A percentile compares a stretch with the other conserved stretches of the same genome.
These are phyloP conservation scores for Lentinus polychrous DNA, from an alignment of 1,284 basidiomycete species.

Conservation along the genomic window DNA sequence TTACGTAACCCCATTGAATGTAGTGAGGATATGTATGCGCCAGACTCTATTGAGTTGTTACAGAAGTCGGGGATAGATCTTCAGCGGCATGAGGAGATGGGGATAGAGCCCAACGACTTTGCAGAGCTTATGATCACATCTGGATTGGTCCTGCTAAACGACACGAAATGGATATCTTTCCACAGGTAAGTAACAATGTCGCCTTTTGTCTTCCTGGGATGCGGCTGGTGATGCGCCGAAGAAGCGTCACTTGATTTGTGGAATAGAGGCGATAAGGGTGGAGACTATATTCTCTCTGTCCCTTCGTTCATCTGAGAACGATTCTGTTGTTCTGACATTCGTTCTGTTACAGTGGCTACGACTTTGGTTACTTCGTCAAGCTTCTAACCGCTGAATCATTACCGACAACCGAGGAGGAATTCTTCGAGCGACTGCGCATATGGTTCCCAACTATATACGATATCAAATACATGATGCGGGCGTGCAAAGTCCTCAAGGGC, in stretches of 20 bases:
- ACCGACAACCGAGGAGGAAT: conserved; percentile 84
- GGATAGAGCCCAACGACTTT: conserved; percentile 92
- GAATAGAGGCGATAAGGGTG: no score
- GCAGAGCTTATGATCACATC: conserved; percentile 97
- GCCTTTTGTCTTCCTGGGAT: neutral
- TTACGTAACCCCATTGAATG: neutral
- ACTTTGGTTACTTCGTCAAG: conserved; percentile 98
- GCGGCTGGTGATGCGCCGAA: no score
- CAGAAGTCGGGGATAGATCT: conserved; percentile 97
- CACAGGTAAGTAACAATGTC: conserved; percentile 69
- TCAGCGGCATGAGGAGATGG: conserved; percentile 86
- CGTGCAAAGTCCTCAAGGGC: conserved; percentile 84
- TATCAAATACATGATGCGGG: conserved; percentile 95
- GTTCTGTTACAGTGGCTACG: conserved; percentile 73
- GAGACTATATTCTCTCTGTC: no score
- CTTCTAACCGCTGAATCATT: conserved; percentile 85
- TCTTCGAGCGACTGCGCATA: conserved; percentile 82
- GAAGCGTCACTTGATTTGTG: no score
- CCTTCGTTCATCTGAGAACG: neutral
- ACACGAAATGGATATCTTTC: conserved; percentile 97
- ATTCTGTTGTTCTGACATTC: neutral
- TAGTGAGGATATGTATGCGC: conserved; percentile 97
- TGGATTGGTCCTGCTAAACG: conserved; percentile 84
- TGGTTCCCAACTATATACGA: conserved; percentile 99
- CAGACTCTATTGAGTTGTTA: conserved; percentile 91